Conservation (phyloP, 1,284 basidiomycete genomes). For the Exsudoporus floridanus region DNA sequence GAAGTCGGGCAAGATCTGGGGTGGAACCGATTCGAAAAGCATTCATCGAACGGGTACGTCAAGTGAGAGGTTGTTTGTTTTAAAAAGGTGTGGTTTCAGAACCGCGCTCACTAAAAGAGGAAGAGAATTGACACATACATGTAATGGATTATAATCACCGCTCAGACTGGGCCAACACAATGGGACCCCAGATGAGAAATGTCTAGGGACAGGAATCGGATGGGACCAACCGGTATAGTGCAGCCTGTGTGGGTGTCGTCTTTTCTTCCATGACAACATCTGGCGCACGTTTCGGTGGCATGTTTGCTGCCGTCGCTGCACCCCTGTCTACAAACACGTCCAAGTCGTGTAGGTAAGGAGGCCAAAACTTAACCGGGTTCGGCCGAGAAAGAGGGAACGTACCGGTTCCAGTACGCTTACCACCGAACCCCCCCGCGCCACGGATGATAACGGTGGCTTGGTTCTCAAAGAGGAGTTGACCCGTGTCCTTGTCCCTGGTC, state of each 20-base stretch:
- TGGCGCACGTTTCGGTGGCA: conserved; percentile 78
- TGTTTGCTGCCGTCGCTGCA: conserved; percentile 82
- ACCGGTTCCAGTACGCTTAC: conserved; percentile 84
- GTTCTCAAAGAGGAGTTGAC: conserved; percentile 88
- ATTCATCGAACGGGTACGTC: not conserved
- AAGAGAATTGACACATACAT: conserved; percentile 49
- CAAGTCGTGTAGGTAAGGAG: not conserved
- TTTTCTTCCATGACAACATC: conserved; percentile 87
- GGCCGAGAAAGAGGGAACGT: conserved; percentile 2
- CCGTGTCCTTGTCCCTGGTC: conserved; percentile 77
- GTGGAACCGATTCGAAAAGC: not conserved
- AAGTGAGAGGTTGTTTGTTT: not conserved
- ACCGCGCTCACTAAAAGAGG: not conserved
- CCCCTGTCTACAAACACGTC: conserved; percentile 71
- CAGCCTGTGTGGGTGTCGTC: conserved; percentile 81
- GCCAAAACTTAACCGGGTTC: not conserved
- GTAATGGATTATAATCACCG: conserved; percentile 90
- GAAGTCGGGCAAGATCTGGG: conserved; percentile 89
- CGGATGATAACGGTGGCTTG: conserved; percentile 93
- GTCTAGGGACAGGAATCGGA: not conserved
- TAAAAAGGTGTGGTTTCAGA: conserved; percentile 6
- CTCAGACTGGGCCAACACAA: conserved; percentile 56
- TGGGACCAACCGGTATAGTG: conserved; percentile 74
- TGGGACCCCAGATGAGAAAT: conserved; percentile 4
- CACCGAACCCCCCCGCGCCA: conserved; percentile 93